These are phyloP conservation scores for Helminthosporium solani DNA, from an alignment of 2,329 filamentous ascomycete species.

Conservation along the genomic window DNA sequence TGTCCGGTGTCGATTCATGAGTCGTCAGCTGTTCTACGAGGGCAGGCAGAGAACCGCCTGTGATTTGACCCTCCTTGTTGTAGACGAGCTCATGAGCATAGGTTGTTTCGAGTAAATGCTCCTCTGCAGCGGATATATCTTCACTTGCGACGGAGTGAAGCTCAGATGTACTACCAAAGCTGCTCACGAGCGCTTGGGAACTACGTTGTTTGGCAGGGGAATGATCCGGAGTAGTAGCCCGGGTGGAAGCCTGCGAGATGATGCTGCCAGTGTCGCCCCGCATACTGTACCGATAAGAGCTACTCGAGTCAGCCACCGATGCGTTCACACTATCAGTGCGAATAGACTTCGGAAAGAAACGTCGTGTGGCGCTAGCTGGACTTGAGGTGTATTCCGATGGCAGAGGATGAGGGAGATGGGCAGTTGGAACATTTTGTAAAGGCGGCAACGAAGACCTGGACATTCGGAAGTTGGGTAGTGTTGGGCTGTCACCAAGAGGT, in stretches of 20 bases:
- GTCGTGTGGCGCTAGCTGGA: slow-evolving; percentile 36
- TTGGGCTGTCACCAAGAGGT: slow-evolving; percentile 33
- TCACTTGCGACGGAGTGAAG: slow-evolving; percentile 68
- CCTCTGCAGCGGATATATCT: slow-evolving; percentile 77
- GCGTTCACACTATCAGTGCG: slow-evolving; percentile 66
- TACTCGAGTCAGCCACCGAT: slow-evolving; percentile 75
- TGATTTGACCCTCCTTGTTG: slow-evolving; percentile 94
- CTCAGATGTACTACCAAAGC: slow-evolving; percentile 64
- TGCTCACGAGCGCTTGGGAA: slow-evolving; percentile 61
- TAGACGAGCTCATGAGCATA: slow-evolving; percentile 88
- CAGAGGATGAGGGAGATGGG: slow-evolving; percentile 28
- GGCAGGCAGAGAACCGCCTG: slow-evolving; percentile 84
- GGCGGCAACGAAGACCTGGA: slow-evolving; percentile 51
- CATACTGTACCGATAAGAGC: slow-evolving; percentile 70
- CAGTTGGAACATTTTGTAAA: slow-evolving; percentile 30
- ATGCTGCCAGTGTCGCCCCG: slow-evolving; percentile 80
- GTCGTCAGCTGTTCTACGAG: slow-evolving; percentile 93
- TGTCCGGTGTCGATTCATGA: slow-evolving; percentile 88
- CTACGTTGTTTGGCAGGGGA: slow-evolving; percentile 54
- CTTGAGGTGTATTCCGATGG: slow-evolving; percentile 34
- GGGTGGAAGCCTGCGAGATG: slow-evolving; percentile 78
- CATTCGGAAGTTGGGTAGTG: slow-evolving; percentile 46
- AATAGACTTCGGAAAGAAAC: slow-evolving; percentile 27
- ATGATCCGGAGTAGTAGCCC: slow-evolving; percentile 82
- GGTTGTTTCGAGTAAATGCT: slow-evolving; percentile 83